Conservation (phyloP, 805 yeast species). For the Peterozyma xylosa region DNA sequence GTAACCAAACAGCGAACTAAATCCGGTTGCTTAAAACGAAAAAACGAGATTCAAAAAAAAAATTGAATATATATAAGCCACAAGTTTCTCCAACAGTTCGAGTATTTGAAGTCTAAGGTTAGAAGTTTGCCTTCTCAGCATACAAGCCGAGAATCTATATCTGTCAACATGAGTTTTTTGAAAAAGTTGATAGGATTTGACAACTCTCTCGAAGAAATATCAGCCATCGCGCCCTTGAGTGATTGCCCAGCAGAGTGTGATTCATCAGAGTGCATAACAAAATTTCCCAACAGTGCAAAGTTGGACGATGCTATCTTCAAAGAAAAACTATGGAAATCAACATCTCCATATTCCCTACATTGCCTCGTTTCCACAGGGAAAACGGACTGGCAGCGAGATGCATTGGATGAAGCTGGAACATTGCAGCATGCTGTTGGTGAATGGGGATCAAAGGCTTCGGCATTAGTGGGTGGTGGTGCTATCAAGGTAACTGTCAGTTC, state of each 20-base stretch:
- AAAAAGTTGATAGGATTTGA: neutral
- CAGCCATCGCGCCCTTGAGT: slow-evolving; percentile 33
- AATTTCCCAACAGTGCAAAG: slow-evolving; percentile 43
- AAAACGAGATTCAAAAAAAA: neutral
- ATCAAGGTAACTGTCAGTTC: slow-evolving; percentile 45
- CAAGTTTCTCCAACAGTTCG: too few species aligned
- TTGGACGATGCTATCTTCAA: slow-evolving; percentile 23
- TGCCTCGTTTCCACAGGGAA: slow-evolving; percentile 79
- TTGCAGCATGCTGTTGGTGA: slow-evolving; percentile 16
- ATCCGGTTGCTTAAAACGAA: neutral
- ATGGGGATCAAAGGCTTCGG: slow-evolving; percentile 16
- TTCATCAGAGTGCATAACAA: slow-evolving; percentile 37
- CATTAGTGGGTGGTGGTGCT: slow-evolving; percentile 17
- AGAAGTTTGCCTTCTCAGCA: too few species aligned
- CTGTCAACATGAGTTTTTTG: slow-evolving; percentile 5
- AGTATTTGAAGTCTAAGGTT: too few species aligned
- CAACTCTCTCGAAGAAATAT: slow-evolving; percentile 17
- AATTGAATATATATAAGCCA: neutral
- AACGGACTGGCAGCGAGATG: slow-evolving; percentile 78
- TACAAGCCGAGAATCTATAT: neutral
- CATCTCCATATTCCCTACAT: slow-evolving; percentile 65
- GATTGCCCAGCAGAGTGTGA: slow-evolving; percentile 47
- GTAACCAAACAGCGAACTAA: too few species aligned
- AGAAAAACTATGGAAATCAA: slow-evolving; percentile 57
- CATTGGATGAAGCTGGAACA: slow-evolving; percentile 33